A percentile compares a stretch with the other conserved stretches of the same genome.
Conservation (phyloP, 768 basidiomycete species). For the Naganishia randhawae region DNA sequence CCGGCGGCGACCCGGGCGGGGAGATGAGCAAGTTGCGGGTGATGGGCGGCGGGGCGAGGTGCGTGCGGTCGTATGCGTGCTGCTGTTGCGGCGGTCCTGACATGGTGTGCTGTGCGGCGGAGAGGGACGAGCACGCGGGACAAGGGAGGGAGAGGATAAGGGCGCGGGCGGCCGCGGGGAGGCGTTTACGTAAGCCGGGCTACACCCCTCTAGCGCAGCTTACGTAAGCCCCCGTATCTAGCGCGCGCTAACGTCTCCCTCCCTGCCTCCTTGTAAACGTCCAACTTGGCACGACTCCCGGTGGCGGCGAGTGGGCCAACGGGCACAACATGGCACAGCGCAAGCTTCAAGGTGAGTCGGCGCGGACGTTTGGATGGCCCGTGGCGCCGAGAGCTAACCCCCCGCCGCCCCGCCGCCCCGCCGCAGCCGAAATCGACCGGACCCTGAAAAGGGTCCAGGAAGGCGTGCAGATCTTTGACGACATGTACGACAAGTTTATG, state of each 20-base stretch:
- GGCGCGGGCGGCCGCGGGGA: no score
- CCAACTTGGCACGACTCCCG: background rate
- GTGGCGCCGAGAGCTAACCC: background rate
- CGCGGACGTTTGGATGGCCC: no score
- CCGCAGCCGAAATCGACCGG: slow-evolving; percentile 90
- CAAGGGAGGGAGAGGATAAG: slow-evolving; percentile 8
- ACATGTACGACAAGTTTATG: slow-evolving; percentile 98
- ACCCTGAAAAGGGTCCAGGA: slow-evolving; percentile 95
- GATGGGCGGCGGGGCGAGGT: slow-evolving; percentile 69
- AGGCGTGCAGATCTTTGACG: slow-evolving; percentile 63
- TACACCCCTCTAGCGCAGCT: no score
- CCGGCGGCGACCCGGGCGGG: slow-evolving; percentile 93
- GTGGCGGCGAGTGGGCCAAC: background rate
- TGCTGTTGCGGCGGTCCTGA: no score
- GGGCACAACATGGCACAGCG: slow-evolving; percentile 70
- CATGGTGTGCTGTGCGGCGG: slow-evolving; percentile 43
- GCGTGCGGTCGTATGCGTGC: no score
- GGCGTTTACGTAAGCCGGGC: no score
- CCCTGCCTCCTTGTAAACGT: background rate
- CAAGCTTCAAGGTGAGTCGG: slow-evolving; percentile 74
- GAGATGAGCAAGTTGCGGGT: slow-evolving; percentile 97
- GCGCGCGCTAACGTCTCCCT: no score
- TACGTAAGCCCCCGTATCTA: no score
- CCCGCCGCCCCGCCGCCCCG: background rate
- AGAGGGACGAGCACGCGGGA: slow-evolving; percentile 49